Evolutionary conservation across 306 rosid species (phyloP).

Genomic region (Rosa chinensis): DNA sequence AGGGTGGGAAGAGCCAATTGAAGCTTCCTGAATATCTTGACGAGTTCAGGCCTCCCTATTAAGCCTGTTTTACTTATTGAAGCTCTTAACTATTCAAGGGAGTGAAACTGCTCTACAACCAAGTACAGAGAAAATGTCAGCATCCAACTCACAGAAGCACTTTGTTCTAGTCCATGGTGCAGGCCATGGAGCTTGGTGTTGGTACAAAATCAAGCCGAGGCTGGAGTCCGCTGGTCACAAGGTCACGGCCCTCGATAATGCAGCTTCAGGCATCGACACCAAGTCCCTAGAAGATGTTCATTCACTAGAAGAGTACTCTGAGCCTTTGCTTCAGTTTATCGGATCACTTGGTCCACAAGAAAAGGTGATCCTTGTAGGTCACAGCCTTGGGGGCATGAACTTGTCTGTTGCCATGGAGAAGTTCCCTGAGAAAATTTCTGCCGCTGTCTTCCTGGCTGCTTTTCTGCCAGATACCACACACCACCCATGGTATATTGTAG

Average conservation of each 20-base stretch:
- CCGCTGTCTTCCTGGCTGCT: slow-evolving; percentile 65
- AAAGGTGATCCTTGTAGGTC: slow-evolving; percentile 68
- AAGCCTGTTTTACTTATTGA: background rate
- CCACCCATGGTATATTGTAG: slow-evolving; percentile 45
- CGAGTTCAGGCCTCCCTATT: background rate
- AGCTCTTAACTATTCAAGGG: background rate
- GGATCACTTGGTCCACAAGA: slow-evolving; percentile 38
- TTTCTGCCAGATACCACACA: slow-evolving; percentile 52
- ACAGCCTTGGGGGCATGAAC: slow-evolving; percentile 68
- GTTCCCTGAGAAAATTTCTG: slow-evolving; percentile 47
- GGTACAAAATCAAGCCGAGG: slow-evolving; percentile 63
- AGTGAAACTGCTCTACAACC: background rate
- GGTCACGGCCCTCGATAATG: slow-evolving; percentile 50
- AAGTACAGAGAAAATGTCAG: background rate
- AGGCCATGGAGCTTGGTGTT: slow-evolving; percentile 72
- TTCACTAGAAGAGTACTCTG: slow-evolving; percentile 38
- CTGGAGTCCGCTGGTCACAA: slow-evolving; percentile 49
- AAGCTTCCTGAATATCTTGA: too few species aligned
- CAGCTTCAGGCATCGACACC: slow-evolving; percentile 53
- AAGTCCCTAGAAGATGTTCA: slow-evolving; percentile 44
- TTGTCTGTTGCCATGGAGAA: slow-evolving; percentile 67
- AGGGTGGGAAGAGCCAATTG: too few species aligned
- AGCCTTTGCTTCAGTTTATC: slow-evolving; percentile 54
- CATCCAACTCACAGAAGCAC: slow-evolving; percentile 23
- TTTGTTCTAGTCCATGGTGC: slow-evolving; percentile 75